A percentile compares a stretch with the other conserved stretches of the same genome.
Evolutionary conservation across 2,329 filamentous ascomycete species (phyloP).

Genomic region (Fusarium sp.): DNA sequence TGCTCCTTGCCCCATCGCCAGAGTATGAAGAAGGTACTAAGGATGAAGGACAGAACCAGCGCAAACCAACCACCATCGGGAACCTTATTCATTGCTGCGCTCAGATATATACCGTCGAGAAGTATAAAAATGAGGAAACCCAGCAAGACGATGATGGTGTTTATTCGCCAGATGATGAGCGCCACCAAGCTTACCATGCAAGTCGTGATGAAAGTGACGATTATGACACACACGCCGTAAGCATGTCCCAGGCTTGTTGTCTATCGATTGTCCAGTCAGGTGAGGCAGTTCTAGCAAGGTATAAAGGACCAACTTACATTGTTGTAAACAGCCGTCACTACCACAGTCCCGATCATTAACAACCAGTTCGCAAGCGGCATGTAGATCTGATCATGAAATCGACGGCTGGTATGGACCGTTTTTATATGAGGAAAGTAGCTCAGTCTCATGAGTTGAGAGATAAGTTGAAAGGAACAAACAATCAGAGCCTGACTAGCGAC

Average conservation of each 20-base stretch:
- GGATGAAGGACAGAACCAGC: constrained; percentile 70
- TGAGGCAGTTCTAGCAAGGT: background rate
- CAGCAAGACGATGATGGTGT: constrained; percentile 69
- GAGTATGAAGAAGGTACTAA: constrained; percentile 75
- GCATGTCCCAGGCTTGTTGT: constrained; percentile 78
- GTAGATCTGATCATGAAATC: constrained; percentile 81
- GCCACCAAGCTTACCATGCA: constrained; percentile 79
- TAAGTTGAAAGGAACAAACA: constrained; percentile 76
- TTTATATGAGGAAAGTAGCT: constrained; percentile 82
- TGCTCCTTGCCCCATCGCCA: constrained; percentile 85
- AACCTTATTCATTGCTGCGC: constrained; percentile 77
- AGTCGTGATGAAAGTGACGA: constrained; percentile 83
- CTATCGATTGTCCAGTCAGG: constrained; percentile 39
- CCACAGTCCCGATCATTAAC: constrained; percentile 79
- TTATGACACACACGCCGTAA: constrained; percentile 83
- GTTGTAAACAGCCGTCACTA: constrained; percentile 79
- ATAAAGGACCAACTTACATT: constrained; percentile 60
- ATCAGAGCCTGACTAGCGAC: constrained; percentile 85
- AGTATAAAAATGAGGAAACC: constrained; percentile 73
- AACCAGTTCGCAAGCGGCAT: constrained; percentile 83
- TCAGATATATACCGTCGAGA: constrained; percentile 77
- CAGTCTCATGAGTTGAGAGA: constrained; percentile 78
- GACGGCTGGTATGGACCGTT: constrained; percentile 76
- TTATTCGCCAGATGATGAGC: constrained; percentile 77
- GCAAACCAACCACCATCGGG: constrained; percentile 85